phyloP scores from a whole-genome alignment of 208 protist genomes.

The Porcisia hertigi region DNA sequence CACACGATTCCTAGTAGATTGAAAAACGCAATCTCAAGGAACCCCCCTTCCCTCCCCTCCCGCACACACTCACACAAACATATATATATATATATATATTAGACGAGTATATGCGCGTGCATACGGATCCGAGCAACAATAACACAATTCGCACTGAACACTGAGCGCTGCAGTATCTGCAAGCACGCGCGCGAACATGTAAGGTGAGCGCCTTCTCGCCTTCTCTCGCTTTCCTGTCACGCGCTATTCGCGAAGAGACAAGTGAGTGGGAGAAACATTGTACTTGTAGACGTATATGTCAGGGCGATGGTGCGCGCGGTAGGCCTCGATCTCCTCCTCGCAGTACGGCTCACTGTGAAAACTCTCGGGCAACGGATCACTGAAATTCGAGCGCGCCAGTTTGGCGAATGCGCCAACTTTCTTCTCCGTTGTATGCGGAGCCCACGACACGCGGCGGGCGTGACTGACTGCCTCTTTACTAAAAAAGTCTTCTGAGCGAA shows the following conservation, averaged over 20 bases:
- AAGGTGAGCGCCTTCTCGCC: background rate
- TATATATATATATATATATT: too few relatives aligned
- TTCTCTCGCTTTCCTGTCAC: background rate
- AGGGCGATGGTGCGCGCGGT: constrained; percentile 74
- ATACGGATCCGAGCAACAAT: too few relatives aligned
- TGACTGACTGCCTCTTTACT: constrained; percentile 89
- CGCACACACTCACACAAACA: too few relatives aligned
- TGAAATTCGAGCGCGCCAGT: constrained; percentile 89
- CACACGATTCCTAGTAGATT: too few relatives aligned
- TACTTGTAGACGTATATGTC: constrained; percentile 92
- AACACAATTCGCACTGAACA: too few relatives aligned
- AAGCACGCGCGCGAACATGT: too few relatives aligned
- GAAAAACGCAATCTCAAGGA: too few relatives aligned
- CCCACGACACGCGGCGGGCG: constrained; percentile 87
- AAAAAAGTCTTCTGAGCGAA: constrained; percentile 90
- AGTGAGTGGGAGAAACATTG: constrained; percentile 85
- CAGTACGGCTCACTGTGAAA: constrained; percentile 83
- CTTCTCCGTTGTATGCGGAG: constrained; percentile 91
- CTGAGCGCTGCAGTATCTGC: too few relatives aligned
- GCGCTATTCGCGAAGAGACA: constrained; percentile 75
- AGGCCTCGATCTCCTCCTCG: constrained; percentile 89
- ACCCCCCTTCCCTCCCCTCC: too few relatives aligned
- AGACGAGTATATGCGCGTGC: too few relatives aligned
- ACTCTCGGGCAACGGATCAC: constrained; percentile 65
- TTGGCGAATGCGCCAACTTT: constrained; percentile 88